A percentile compares a stretch with the other conserved stretches of the same genome.
Evolutionary conservation across 2,329 filamentous ascomycete species (phyloP).

Genomic region (Pseudogymnoascus sp.): DNA sequence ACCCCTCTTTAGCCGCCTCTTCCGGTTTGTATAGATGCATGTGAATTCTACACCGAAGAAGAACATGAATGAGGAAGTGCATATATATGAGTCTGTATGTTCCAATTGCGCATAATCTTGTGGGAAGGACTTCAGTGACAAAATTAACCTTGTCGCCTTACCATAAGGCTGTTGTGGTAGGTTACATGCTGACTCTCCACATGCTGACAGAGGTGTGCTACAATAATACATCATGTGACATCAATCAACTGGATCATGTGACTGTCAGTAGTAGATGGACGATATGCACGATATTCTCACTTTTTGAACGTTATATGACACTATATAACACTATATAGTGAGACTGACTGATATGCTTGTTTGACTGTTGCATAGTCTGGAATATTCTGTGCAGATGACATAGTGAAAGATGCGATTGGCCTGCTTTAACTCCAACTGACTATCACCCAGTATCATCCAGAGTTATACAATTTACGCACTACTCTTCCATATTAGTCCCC

Average conservation of each 20-base stretch:
- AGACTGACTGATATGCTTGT: background rate
- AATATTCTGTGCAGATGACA: background rate
- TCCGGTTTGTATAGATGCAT: background rate
- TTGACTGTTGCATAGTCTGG: background rate
- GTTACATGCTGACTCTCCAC: too few species aligned
- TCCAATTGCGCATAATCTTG: background rate
- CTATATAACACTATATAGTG: background rate
- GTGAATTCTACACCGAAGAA: background rate
- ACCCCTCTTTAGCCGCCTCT: background rate
- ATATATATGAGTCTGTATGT: background rate
- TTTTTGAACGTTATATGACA: background rate
- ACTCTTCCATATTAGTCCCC: background rate
- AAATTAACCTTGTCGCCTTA: background rate
- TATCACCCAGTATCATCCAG: background rate
- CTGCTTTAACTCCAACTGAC: background rate
- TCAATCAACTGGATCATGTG: background rate
- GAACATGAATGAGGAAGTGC: background rate
- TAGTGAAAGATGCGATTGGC: background rate
- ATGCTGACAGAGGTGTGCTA: background rate
- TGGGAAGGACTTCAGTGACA: background rate
- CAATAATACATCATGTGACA: background rate
- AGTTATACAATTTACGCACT: background rate
- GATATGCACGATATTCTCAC: background rate
- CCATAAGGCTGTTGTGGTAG: too few species aligned
- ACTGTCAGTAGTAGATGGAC: background rate